Evolutionary conservation across 2,329 filamentous ascomycete genomes (phyloP).

Genomic region (Epichloe hybrida): DNA sequence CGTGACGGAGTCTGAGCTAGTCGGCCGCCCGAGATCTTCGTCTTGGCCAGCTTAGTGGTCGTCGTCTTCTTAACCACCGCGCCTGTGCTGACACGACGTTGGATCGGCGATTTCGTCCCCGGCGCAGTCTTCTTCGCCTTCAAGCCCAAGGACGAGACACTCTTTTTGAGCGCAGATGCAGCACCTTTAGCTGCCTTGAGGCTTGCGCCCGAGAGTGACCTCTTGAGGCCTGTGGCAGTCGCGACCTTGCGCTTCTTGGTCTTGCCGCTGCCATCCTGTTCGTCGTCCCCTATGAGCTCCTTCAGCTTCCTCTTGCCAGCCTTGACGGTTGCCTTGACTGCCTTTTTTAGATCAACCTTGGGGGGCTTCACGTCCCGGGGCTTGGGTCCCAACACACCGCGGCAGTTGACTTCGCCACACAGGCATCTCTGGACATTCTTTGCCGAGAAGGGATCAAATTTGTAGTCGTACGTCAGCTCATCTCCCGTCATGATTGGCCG

Average conservation of each 20-base stretch:
- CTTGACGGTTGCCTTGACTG: slow-evolving; percentile 28
- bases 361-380: slow-evolving; percentile 40
- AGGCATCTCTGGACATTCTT: slow-evolving; percentile 57
- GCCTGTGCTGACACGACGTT: slow-evolving; percentile 14
- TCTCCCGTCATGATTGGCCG: slow-evolving; percentile 85
- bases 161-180: slow-evolving; percentile 23
- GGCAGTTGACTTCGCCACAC: slow-evolving; percentile 49
- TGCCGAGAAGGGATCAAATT: slow-evolving; percentile 55
- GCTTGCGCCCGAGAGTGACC: slow-evolving; percentile 20
- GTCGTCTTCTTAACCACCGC: slow-evolving; percentile 17
- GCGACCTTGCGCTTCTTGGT: slow-evolving; percentile 32
- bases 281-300: slow-evolving; percentile 32
- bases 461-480: slow-evolving; percentile 89
- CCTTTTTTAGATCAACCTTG: slow-evolving; percentile 29
- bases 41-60: slow-evolving; percentile 10
- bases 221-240: slow-evolving; percentile 20
- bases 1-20: slow-evolving; percentile 6
- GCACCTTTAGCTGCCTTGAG: slow-evolving; percentile 24
- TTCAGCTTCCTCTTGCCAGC: slow-evolving; percentile 43
- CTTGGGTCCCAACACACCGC: slow-evolving; percentile 49
- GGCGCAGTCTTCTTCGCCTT: slow-evolving; percentile 13
- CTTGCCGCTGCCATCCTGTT: slow-evolving; percentile 25
- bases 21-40: slow-evolving; percentile 5
- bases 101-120: slow-evolving; percentile 6
- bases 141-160: slow-evolving; percentile 11